Evolutionary conservation across 345 rosid genomes (phyloP).

Genomic region (Turritis glabra): DNA sequence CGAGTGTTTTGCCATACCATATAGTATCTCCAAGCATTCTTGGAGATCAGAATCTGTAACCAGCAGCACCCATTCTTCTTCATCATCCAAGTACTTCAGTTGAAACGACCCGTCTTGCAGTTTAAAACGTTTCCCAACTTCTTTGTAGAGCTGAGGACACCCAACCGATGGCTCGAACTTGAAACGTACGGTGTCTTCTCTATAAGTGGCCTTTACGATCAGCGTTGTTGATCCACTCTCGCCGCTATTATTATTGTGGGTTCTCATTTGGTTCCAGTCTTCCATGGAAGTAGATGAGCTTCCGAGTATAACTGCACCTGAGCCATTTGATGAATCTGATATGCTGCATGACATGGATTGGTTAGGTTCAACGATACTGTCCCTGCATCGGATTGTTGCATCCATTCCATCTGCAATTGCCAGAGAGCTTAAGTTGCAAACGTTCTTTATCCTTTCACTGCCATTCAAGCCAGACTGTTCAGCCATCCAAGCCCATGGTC

Average conservation of each 20-base stretch:
- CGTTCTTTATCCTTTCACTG: conserved; percentile 46
- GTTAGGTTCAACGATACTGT: conserved; percentile 47
- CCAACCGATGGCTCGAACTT: conserved; percentile 73
- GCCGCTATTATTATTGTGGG: conserved; percentile 46
- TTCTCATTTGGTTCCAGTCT: conserved; percentile 49
- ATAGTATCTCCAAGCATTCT: conserved; percentile 81
- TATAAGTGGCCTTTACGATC: conserved; percentile 74
- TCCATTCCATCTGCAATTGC: conserved; percentile 45
- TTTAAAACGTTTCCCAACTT: conserved; percentile 79
- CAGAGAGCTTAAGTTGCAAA: conserved; percentile 40
- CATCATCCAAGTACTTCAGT: conserved; percentile 90
- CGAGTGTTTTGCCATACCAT: conserved; percentile 47
- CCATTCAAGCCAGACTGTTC: conserved; percentile 37
- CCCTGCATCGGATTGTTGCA: conserved; percentile 44
- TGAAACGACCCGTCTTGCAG: conserved; percentile 70
- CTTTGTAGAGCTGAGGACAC: conserved; percentile 74
- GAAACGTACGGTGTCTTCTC: conserved; percentile 75
- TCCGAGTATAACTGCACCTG: conserved; percentile 52
- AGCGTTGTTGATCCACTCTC: conserved; percentile 53
- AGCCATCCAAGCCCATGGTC: conserved; percentile 42
- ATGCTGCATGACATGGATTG: conserved; percentile 56
- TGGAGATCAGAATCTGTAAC: conserved; percentile 74
- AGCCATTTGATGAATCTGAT: conserved; percentile 67
- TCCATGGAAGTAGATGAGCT: conserved; percentile 66
- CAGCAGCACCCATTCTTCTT: conserved; percentile 92